Percentiles rank a stretch among this genome's conserved stretches.
phyloP scores from a whole-genome alignment of 257 asterid genomes.

The Solanum microdontum region DNA sequence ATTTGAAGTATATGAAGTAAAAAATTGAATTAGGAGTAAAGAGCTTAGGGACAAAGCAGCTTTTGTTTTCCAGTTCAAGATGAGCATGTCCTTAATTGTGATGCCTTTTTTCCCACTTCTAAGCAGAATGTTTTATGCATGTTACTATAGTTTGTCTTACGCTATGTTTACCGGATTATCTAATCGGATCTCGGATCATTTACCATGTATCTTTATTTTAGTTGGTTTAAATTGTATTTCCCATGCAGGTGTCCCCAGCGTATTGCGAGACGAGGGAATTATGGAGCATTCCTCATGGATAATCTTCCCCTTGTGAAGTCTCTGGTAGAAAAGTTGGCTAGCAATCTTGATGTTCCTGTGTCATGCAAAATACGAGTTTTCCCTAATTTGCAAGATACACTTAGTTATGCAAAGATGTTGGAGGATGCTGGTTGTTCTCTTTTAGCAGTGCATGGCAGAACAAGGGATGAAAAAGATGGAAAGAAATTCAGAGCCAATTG shows the following conservation, averaged over 20 bases:
- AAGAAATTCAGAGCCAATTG: conserved; percentile 80
- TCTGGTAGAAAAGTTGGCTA: conserved; percentile 66
- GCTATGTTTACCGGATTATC: not conserved
- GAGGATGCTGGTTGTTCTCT: conserved; percentile 95
- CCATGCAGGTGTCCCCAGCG: conserved; percentile 80
- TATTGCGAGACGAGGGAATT: conserved; percentile 78
- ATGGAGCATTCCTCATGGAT: conserved; percentile 98
- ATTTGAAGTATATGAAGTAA: not conserved
- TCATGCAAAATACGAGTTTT: conserved; percentile 89
- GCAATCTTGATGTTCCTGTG: conserved; percentile 67
- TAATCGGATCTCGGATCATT: not conserved
- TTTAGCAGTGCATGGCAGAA: conserved; percentile 91
- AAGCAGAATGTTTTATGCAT: not conserved
- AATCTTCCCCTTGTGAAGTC: conserved; percentile 85
- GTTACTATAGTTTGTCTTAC: not conserved
- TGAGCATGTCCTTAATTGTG: not conserved
- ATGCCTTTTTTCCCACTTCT: not conserved
- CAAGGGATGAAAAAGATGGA: conserved; percentile 88
- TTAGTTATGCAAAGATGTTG: conserved; percentile 76
- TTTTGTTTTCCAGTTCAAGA: not conserved
- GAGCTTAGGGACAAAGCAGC: not conserved
- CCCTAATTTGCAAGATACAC: conserved; percentile 66
- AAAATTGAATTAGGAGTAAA: not conserved
- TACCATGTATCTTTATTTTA: not conserved
- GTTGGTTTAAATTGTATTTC: not conserved